A percentile compares a stretch with the other conserved stretches of the same genome.
These are phyloP conservation scores for Ganoderma resinaceum DNA, from an alignment of 1,284 basidiomycete genomes.

Conservation along the genomic window DNA sequence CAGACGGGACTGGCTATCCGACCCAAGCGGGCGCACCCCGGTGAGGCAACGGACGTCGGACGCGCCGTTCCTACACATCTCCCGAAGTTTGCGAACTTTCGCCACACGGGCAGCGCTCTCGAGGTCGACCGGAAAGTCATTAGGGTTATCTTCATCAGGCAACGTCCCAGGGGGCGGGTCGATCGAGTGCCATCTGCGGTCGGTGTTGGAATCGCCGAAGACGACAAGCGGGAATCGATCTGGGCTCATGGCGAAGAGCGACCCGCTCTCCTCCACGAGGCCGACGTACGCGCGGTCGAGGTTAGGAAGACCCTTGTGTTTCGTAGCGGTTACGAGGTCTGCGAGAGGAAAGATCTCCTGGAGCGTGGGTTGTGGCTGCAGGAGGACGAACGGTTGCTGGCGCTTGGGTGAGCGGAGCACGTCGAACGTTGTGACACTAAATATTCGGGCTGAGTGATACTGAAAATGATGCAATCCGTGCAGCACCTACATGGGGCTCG, in stretches of 20 bases:
- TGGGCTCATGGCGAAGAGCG: slow-evolving; percentile 82
- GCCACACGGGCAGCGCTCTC: slow-evolving; percentile 52
- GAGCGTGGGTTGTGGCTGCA: slow-evolving; percentile 78
- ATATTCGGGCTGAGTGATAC: slow-evolving; percentile 10
- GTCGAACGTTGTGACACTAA: slow-evolving; percentile 82
- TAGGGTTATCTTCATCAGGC: slow-evolving; percentile 25
- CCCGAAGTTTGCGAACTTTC: slow-evolving; percentile 43
- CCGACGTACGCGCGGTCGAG: slow-evolving; percentile 75
- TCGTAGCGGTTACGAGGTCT: slow-evolving; percentile 45
- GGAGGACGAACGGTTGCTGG: slow-evolving; percentile 72
- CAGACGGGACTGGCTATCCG: slow-evolving; percentile 40
- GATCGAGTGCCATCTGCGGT: slow-evolving; percentile 38
- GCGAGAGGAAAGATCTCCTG: slow-evolving; percentile 64
- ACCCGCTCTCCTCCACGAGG: slow-evolving; percentile 71
- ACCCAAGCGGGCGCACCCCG: slow-evolving; percentile 61
- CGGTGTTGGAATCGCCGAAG: slow-evolving; percentile 58
- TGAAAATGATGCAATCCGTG: not conserved
- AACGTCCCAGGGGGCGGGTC: slow-evolving; percentile 44
- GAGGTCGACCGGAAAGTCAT: slow-evolving; percentile 48
- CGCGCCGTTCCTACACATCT: slow-evolving; percentile 45
- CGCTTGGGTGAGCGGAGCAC: slow-evolving; percentile 59
- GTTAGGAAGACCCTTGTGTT: slow-evolving; percentile 50
- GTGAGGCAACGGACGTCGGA: slow-evolving; percentile 64
- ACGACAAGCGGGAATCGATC: slow-evolving; percentile 77
- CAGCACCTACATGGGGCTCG: slow-evolving; percentile 57